These are phyloP conservation scores for Clonostachys sp. DNA, from an alignment of 2,329 filamentous ascomycete genomes.

Conservation along the genomic window DNA sequence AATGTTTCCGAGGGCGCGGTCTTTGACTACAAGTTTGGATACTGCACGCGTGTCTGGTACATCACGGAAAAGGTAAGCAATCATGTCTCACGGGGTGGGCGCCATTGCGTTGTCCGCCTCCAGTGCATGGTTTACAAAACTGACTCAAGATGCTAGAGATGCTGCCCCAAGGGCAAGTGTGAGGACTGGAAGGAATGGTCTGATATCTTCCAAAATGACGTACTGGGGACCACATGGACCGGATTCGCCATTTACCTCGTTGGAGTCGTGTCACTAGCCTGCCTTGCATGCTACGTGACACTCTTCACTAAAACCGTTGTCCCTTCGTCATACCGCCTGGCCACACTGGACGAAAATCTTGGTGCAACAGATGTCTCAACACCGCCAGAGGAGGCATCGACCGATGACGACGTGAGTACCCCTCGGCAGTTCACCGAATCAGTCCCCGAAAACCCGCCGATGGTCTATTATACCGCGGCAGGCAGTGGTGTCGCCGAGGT, in stretches of 20 bases:
- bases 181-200: constrained; percentile 55
- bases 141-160: constrained; percentile 28
- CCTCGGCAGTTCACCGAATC: constrained; percentile 30
- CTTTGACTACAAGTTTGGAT: constrained; percentile 90
- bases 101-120: too few relatives aligned
- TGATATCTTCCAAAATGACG: constrained; percentile 36
- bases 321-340: constrained; percentile 79
- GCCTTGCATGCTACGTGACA: constrained; percentile 73
- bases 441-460: constrained; percentile 50
- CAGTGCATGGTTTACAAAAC: too few relatives aligned
- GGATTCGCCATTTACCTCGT: constrained; percentile 74
- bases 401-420: constrained; percentile 35
- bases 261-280: constrained; percentile 65
- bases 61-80: constrained; percentile 59
- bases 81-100: constrained; percentile 1
- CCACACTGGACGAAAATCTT: constrained; percentile 90
- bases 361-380: constrained; percentile 53
- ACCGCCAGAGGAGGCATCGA: constrained; percentile 23
- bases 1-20: constrained; percentile 81
- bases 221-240: constrained; percentile 53
- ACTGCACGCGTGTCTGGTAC: constrained; percentile 70
- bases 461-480: constrained; percentile 93
- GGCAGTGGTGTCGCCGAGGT: constrained; percentile 97
- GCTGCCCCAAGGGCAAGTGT: constrained; percentile 48
- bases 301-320: constrained; percentile 91